Conservation (phyloP, 2,329 filamentous ascomycete genomes). For the Monilinia polystroma region DNA sequence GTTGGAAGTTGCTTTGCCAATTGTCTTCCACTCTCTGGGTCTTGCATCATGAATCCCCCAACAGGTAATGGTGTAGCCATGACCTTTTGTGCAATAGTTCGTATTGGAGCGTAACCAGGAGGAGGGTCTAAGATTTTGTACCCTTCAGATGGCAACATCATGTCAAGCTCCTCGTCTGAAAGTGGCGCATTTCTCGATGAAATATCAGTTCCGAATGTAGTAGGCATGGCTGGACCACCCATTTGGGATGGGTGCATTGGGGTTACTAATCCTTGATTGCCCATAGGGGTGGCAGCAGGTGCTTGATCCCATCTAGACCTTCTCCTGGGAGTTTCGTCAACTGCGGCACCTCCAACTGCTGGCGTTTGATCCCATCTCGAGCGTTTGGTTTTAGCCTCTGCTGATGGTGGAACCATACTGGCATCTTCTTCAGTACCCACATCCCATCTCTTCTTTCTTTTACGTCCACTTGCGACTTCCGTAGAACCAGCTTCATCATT, state of each 20-base stretch:
- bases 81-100: constrained; percentile 72
- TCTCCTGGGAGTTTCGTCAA: constrained; percentile 64
- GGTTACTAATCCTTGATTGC: constrained; percentile 71
- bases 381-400: constrained; percentile 60
- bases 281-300: constrained; percentile 74
- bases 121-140: constrained; percentile 91
- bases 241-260: constrained; percentile 71
- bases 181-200: constrained; percentile 75
- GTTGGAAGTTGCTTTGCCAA: constrained; percentile 90
- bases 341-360: constrained; percentile 50
- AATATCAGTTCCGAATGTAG: constrained; percentile 79
- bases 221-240: constrained; percentile 50
- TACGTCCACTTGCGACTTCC: constrained; percentile 62
- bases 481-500: constrained; percentile 69
- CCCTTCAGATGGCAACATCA: constrained; percentile 85
- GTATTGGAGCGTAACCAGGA: constrained; percentile 84
- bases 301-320: constrained; percentile 92
- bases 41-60: constrained; percentile 94
- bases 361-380: constrained; percentile 89
- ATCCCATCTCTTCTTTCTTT: constrained; percentile 96
- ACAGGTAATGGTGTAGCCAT: constrained; percentile 72
- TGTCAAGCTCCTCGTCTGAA: constrained; percentile 91
- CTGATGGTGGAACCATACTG: constrained; percentile 47
- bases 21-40: constrained; percentile 78
- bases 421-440: constrained; percentile 61